Evolutionary conservation across 2,329 filamentous ascomycete genomes (phyloP).

Genomic region (Botrytis pseudocinerea): DNA sequence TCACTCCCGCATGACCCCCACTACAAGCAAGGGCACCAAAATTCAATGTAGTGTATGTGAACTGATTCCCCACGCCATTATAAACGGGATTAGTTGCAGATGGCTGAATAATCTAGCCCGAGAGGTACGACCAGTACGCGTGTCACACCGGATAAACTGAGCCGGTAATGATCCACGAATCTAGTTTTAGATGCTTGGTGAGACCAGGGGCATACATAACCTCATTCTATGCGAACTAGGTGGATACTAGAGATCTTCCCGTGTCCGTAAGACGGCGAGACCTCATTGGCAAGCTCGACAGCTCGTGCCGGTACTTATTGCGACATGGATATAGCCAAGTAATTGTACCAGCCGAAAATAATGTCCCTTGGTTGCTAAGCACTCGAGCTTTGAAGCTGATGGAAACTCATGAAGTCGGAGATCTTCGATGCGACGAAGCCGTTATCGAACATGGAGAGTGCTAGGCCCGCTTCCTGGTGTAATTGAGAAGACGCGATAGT

Average conservation of each 20-base stretch:
- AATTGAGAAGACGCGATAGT: slow-evolving; percentile 3
- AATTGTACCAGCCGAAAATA: background rate
- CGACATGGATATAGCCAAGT: background rate
- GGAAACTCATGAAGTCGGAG: background rate
- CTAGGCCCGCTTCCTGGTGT: slow-evolving; percentile 6
- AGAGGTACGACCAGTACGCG: background rate
- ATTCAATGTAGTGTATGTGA: background rate
- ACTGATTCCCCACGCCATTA: slow-evolving; percentile 1
- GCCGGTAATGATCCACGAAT: slow-evolving; percentile 8
- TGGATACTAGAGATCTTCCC: background rate
- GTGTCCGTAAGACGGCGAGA: background rate
- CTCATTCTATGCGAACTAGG: background rate
- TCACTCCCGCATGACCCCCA: slow-evolving; percentile 1
- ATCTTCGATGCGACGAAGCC: background rate
- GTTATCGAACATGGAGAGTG: background rate
- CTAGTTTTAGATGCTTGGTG: background rate
- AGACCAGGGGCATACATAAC: background rate
- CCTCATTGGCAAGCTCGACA: slow-evolving; percentile 3
- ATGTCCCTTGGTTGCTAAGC: background rate
- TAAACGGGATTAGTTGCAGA: slow-evolving; percentile 12
- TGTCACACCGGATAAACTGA: slow-evolving; percentile 1
- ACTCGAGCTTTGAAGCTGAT: background rate
- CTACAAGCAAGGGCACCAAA: background rate
- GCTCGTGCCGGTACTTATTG: background rate
- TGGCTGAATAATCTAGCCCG: slow-evolving; percentile 9